Conservation (phyloP, 2,329 filamentous ascomycete species). For the Epichloe sylvatica region DNA sequence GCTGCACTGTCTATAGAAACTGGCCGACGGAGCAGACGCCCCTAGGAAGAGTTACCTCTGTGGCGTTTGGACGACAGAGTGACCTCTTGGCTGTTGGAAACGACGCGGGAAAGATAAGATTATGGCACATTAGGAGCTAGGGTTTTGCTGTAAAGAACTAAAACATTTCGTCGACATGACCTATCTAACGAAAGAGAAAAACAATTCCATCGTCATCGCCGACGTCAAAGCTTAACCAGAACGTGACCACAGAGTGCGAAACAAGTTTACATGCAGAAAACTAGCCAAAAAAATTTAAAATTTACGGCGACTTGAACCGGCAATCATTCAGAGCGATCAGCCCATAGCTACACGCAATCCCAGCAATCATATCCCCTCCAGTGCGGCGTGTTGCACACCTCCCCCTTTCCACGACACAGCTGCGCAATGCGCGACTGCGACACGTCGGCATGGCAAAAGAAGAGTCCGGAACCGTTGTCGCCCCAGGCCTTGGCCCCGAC, state of each 20-base stretch:
- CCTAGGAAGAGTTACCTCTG: constrained; percentile 64
- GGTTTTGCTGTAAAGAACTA: not conserved
- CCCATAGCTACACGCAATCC: not conserved
- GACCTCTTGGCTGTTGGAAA: constrained; percentile 74
- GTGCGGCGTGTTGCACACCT: not conserved
- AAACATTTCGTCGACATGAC: no score
- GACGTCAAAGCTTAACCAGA: no score
- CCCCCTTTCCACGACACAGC: not conserved
- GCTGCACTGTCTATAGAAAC: constrained; percentile 87
- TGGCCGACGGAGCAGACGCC: constrained; percentile 91
- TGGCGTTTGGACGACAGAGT: constrained; percentile 53
- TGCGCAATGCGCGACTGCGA: not conserved
- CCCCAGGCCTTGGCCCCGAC: not conserved
- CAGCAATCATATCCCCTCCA: not conserved
- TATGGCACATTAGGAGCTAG: constrained; percentile 76
- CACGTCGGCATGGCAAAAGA: not conserved
- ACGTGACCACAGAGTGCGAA: no score
- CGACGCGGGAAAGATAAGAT: constrained; percentile 70
- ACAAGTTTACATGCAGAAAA: no score
- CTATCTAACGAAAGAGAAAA: no score
- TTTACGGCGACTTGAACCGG: no score
- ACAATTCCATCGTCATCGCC: no score
- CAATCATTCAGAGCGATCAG: not conserved
- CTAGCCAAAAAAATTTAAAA: no score
- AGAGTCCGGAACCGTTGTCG: not conserved